Evolutionary conservation across 1,284 basidiomycete genomes (phyloP).

Genomic region (Sanguinoderma infundibulare): DNA sequence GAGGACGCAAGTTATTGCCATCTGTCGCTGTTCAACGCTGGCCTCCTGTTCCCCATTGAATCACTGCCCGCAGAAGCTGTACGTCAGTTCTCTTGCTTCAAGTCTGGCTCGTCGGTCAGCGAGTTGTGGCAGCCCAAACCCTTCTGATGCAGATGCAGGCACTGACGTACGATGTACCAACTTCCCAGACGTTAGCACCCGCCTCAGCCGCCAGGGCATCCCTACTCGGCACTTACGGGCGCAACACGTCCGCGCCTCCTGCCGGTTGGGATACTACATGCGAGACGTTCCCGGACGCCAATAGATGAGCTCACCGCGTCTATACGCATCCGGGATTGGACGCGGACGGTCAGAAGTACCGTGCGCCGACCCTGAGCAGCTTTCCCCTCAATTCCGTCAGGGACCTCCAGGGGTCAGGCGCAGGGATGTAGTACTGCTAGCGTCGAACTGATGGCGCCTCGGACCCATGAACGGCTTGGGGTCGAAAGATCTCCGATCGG

Average conservation of each 20-base stretch:
- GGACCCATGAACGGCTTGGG: not conserved
- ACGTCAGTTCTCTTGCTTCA: not conserved
- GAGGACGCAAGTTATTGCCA: not conserved
- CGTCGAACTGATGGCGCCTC: not conserved
- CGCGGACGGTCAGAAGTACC: not conserved
- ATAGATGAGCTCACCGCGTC: constrained; percentile 2
- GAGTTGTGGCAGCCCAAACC: constrained; percentile 12
- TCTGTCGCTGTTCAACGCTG: not conserved
- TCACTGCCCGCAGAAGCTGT: not conserved
- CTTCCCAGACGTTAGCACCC: constrained; percentile 12
- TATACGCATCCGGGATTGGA: not conserved
- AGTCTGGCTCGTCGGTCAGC: not conserved
- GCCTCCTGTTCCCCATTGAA: not conserved
- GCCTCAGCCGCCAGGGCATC: constrained; percentile 16
- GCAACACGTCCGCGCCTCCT: constrained; percentile 1
- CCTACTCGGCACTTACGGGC: constrained; percentile 9
- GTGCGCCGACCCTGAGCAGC: not conserved
- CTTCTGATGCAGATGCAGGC: constrained; percentile 20
- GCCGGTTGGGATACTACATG: not conserved
- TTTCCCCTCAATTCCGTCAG: not conserved
- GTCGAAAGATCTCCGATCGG: constrained; percentile 12
- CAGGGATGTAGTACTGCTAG: not conserved
- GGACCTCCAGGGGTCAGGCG: not conserved
- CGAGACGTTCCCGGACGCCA: not conserved
- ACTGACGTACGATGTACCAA: constrained; percentile 8